Evolutionary conservation across 192 early-diverging fungal genomes (phyloP).

Genomic region (Umbelopsis vinacea): DNA sequence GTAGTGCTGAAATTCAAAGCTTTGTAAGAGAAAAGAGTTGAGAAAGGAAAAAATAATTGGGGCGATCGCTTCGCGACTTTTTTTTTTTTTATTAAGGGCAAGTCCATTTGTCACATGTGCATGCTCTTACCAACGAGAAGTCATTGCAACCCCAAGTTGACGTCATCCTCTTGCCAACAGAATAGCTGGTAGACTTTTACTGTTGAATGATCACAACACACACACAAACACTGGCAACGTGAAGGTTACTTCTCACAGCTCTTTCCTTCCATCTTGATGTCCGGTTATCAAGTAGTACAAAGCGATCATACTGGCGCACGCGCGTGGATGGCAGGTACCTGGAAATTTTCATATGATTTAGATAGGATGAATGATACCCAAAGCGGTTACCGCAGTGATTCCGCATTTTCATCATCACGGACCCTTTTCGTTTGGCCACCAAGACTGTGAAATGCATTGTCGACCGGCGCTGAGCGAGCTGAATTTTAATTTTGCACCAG

Average conservation of each 20-base stretch:
- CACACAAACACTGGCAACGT: neutral
- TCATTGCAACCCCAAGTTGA: neutral
- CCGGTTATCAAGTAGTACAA: neutral
- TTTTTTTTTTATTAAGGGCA: neutral
- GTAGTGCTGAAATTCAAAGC: too few species aligned
- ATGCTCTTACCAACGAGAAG: neutral
- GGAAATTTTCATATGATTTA: neutral
- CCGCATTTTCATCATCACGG: neutral
- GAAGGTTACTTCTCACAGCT: neutral
- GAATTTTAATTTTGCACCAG: too few species aligned
- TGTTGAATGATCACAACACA: neutral
- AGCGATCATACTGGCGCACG: neutral
- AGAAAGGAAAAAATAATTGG: slow-evolving; percentile 17
- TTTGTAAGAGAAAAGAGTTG: neutral
- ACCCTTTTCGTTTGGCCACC: too few species aligned
- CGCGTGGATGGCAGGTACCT: slow-evolving; percentile 6
- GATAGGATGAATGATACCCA: neutral
- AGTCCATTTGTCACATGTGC: slow-evolving; percentile 6
- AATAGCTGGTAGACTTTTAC: neutral
- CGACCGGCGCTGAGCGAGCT: too few species aligned
- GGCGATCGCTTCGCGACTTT: neutral
- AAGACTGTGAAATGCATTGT: too few species aligned
- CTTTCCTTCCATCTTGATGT: neutral
- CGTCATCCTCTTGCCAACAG: neutral
- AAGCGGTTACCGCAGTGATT: neutral